phyloP scores from a whole-genome alignment of 2,329 filamentous ascomycete genomes.

The Orbilia javanica region DNA sequence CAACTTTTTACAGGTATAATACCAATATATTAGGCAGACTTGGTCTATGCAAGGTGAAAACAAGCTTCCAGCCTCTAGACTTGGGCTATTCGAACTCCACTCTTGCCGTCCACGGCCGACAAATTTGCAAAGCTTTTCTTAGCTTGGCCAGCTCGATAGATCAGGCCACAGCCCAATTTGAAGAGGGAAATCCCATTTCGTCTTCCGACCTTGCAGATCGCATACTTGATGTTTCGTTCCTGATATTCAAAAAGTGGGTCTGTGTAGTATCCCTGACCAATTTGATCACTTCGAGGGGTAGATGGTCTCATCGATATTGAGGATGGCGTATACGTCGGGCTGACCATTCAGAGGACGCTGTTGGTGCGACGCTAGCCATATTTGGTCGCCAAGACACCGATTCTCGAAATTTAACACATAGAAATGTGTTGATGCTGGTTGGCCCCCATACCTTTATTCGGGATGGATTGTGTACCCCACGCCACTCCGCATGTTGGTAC shows the following conservation, averaged over 20 bases:
- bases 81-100: slow-evolving; percentile 25
- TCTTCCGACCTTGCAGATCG: slow-evolving; percentile 26
- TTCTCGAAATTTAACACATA: slow-evolving; percentile 34
- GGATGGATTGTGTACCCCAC: background rate
- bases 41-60: slow-evolving; percentile 17
- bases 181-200: slow-evolving; percentile 30
- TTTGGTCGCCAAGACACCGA: slow-evolving; percentile 21
- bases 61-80: slow-evolving; percentile 38
- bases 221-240: slow-evolving; percentile 6
- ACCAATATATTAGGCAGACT: slow-evolving; percentile 27
- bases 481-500: background rate
- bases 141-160: background rate
- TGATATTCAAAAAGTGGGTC: slow-evolving; percentile 23
- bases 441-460: slow-evolving; percentile 6
- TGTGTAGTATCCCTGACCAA: background rate
- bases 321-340: slow-evolving; percentile 35
- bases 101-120: slow-evolving; percentile 10
- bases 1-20: background rate
- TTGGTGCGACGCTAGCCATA: slow-evolving; percentile 6
- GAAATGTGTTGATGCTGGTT: slow-evolving; percentile 34
- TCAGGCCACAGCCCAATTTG: slow-evolving; percentile 29
- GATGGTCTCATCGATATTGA: slow-evolving; percentile 47
- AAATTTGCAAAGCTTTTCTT: slow-evolving; percentile 21
- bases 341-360: slow-evolving; percentile 33
- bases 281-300: slow-evolving; percentile 26